Percentiles rank a stretch among this genome's conserved stretches.
phyloP scores from a whole-genome alignment of 495 filamentous ascomycete genomes.

The Aspergillus nidulans region DNA sequence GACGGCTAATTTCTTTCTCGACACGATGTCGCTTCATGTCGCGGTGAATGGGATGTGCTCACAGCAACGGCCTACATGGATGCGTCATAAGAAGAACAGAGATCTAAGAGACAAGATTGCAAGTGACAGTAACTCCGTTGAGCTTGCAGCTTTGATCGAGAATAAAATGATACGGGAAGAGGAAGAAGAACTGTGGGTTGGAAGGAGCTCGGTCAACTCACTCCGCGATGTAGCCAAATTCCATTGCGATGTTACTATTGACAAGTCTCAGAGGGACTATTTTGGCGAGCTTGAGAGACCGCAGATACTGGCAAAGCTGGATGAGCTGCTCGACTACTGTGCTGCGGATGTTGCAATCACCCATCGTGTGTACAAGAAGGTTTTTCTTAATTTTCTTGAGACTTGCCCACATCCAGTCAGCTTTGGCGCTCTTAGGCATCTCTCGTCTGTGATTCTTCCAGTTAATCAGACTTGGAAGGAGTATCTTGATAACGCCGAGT shows the following conservation, averaged over 20 bases:
- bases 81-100: slow-evolving; percentile 86
- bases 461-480: slow-evolving; percentile 81
- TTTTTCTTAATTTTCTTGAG: slow-evolving; percentile 82
- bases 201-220: slow-evolving; percentile 90
- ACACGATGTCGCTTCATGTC: slow-evolving; percentile 98
- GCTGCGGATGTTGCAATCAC: slow-evolving; percentile 92
- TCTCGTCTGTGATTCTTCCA: slow-evolving; percentile 88
- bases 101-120: slow-evolving; percentile 80
- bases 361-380: slow-evolving; percentile 84
- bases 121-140: slow-evolving; percentile 61
- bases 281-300: slow-evolving; percentile 78
- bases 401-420: slow-evolving; percentile 95
- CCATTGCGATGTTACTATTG: slow-evolving; percentile 85
- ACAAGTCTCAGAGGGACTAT: slow-evolving; percentile 80
- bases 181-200: slow-evolving; percentile 93
- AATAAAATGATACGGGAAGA: slow-evolving; percentile 66
- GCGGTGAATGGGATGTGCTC: slow-evolving; percentile 99
- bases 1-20: slow-evolving; percentile 80
- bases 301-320: slow-evolving; percentile 62
- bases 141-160: slow-evolving; percentile 67
- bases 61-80: slow-evolving; percentile 90
- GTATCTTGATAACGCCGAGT: slow-evolving; percentile 77
- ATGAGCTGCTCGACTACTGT: slow-evolving; percentile 89
- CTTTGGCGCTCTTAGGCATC: slow-evolving; percentile 87
- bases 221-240: slow-evolving; percentile 95